phyloP scores from a whole-genome alignment of 495 filamentous ascomycete genomes.

The Penicillium herquei region DNA sequence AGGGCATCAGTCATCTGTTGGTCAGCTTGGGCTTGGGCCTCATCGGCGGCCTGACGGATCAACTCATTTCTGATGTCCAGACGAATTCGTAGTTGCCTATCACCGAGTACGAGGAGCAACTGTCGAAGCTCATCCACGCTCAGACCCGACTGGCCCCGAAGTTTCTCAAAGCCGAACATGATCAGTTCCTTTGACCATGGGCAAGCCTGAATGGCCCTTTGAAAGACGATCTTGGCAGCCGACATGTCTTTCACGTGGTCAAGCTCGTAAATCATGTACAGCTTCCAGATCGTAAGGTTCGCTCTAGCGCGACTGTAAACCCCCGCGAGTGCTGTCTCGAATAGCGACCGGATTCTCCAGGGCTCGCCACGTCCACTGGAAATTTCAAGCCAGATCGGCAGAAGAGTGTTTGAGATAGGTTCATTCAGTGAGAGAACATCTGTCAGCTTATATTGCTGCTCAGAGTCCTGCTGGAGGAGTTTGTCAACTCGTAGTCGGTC shows the following conservation, averaged over 20 bases:
- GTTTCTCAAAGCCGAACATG: slow-evolving; percentile 59
- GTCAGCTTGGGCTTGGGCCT: neutral
- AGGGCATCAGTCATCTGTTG: neutral
- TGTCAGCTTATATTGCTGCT: neutral
- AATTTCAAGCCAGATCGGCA: slow-evolving; percentile 67
- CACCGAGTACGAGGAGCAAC: slow-evolving; percentile 6
- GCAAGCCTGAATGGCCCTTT: slow-evolving; percentile 55
- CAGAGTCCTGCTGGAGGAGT: neutral
- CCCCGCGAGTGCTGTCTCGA: slow-evolving; percentile 63
- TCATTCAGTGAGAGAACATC: slow-evolving; percentile 16
- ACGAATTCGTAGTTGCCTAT: slow-evolving; percentile 13
- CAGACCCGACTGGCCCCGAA: slow-evolving; percentile 23
- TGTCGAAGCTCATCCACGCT: slow-evolving; percentile 9
- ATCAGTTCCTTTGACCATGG: slow-evolving; percentile 74
- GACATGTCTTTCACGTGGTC: slow-evolving; percentile 27
- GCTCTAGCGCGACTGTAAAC: slow-evolving; percentile 35
- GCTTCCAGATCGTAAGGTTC: slow-evolving; percentile 60
- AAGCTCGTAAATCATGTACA: slow-evolving; percentile 61
- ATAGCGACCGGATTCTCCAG: slow-evolving; percentile 62
- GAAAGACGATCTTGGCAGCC: slow-evolving; percentile 49
- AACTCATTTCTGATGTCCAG: slow-evolving; percentile 4
- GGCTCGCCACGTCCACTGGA: slow-evolving; percentile 45
- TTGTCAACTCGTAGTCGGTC: slow-evolving; percentile 63
- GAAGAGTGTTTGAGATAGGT: slow-evolving; percentile 52
- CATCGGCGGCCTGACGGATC: neutral